Conservation (phyloP, 2,329 filamentous ascomycete species). For the Leptographium lundbergii region DNA sequence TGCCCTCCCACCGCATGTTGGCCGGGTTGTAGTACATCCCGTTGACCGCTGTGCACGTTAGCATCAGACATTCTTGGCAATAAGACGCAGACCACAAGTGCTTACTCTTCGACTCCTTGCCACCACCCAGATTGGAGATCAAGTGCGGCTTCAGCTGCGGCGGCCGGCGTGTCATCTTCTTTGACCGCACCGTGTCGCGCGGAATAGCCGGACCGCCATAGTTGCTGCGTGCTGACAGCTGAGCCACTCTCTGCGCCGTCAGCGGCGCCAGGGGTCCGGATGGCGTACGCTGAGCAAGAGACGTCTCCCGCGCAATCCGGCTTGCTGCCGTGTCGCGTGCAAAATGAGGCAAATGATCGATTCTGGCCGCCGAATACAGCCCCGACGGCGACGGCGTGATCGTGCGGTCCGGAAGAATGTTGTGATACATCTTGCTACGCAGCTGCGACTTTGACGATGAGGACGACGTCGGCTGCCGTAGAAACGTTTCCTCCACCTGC, state of each 20-base stretch:
- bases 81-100: conserved; percentile 9
- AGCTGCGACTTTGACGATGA: conserved; percentile 51
- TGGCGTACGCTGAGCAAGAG: conserved; percentile 45
- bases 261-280: conserved; percentile 40
- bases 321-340: conserved; percentile 54
- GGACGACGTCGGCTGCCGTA: conserved; percentile 63
- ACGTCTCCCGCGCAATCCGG: conserved; percentile 50
- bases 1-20: conserved; percentile 87
- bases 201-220: conserved; percentile 25
- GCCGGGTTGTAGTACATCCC: conserved; percentile 93
- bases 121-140: conserved; percentile 68
- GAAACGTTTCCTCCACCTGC: conserved; percentile 66
- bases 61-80: background rate
- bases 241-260: conserved; percentile 40
- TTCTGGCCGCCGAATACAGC: conserved; percentile 43
- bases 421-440: conserved; percentile 44
- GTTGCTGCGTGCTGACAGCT: conserved; percentile 37
- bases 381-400: conserved; percentile 39
- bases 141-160: conserved; percentile 67
- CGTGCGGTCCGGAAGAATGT: conserved; percentile 39
- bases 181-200: conserved; percentile 30
- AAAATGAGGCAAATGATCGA: conserved; percentile 46
- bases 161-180: conserved; percentile 40
- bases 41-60: conserved; percentile 52
- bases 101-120: conserved; percentile 71